phyloP scores from a whole-genome alignment of 2,329 filamentous ascomycete species.

The Neoarthrinium moseri region DNA sequence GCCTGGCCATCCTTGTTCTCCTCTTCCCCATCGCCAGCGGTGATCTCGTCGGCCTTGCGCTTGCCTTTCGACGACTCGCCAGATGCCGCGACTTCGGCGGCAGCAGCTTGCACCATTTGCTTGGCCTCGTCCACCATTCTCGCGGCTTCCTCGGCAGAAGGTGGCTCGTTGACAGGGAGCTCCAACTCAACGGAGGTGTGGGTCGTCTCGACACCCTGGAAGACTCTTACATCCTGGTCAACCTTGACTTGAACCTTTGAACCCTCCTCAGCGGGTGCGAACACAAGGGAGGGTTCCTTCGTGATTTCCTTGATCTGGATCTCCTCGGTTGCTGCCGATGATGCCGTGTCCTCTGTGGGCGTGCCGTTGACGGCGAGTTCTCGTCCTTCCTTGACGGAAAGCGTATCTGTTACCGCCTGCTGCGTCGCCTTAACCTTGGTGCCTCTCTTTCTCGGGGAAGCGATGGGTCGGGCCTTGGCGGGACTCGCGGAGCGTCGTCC shows the following conservation, averaged over 20 bases:
- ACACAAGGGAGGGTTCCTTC: slow-evolving; percentile 45
- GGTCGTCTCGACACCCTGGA: slow-evolving; percentile 63
- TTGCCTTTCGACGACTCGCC: slow-evolving; percentile 55
- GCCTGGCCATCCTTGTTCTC: slow-evolving; percentile 37
- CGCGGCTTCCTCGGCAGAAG: slow-evolving; percentile 73
- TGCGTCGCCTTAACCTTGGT: slow-evolving; percentile 39
- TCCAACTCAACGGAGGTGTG: slow-evolving; percentile 75
- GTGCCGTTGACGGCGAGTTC: slow-evolving; percentile 30
- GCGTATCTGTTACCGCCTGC: slow-evolving; percentile 35
- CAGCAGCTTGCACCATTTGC: slow-evolving; percentile 74
- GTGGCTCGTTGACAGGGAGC: slow-evolving; percentile 68
- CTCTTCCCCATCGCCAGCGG: slow-evolving; percentile 60
- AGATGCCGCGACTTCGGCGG: slow-evolving; percentile 37
- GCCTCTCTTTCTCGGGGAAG: slow-evolving; percentile 56
- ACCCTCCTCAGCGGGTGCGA: slow-evolving; percentile 55
- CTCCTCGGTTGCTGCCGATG: slow-evolving; percentile 34
- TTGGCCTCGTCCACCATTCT: slow-evolving; percentile 84
- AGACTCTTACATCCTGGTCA: slow-evolving; percentile 51
- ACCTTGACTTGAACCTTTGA: slow-evolving; percentile 68
- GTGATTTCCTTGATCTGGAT: slow-evolving; percentile 46
- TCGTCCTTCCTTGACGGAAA: slow-evolving; percentile 30
- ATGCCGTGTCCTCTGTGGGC: slow-evolving; percentile 48
- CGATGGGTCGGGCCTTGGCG: slow-evolving; percentile 49
- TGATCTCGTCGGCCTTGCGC: slow-evolving; percentile 73
- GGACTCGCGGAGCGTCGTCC: slow-evolving; percentile 58